Percentiles rank a stretch among this genome's conserved stretches.
Evolutionary conservation across 192 early-diverging fungal species (phyloP).

Genomic region (Linnemannia hyalina): DNA sequence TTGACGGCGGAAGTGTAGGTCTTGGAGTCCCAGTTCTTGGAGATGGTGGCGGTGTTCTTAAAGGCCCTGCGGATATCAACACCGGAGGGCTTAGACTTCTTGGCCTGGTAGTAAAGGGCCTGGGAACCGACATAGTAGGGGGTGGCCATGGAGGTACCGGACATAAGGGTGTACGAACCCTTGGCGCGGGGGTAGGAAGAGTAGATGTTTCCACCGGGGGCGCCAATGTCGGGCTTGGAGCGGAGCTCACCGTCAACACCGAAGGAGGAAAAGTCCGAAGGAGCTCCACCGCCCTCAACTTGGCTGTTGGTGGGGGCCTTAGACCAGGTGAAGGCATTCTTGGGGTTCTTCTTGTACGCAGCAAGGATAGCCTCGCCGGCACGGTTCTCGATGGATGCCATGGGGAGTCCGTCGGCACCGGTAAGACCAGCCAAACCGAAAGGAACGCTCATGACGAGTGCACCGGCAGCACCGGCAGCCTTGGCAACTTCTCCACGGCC

Average conservation of each 20-base stretch:
- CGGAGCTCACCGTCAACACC: constrained; percentile 72
- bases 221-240: constrained; percentile 68
- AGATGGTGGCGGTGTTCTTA: constrained; percentile 41
- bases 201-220: constrained; percentile 66
- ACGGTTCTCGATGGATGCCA: constrained; percentile 46
- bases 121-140: constrained; percentile 66
- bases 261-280: constrained; percentile 72
- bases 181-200: constrained; percentile 62
- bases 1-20: constrained; percentile 38
- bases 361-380: constrained; percentile 51
- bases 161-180: constrained; percentile 59
- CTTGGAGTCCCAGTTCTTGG: constrained; percentile 26
- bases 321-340: constrained; percentile 18
- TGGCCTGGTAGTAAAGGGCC: constrained; percentile 61
- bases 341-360: constrained; percentile 30
- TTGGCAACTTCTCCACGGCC: constrained; percentile 48
- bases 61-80: constrained; percentile 27
- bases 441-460: constrained; percentile 8
- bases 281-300: constrained; percentile 53
- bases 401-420: constrained; percentile 32
- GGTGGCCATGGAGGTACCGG: constrained; percentile 75
- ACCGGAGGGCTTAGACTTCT: constrained; percentile 24
- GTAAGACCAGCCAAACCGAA: constrained; percentile 34
- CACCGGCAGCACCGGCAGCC: constrained; percentile 15
- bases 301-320: constrained; percentile 10